Base-by-base conservation (phyloP, 2,329 filamentous ascomycete species). In the Colletotrichum navitas region DNA sequence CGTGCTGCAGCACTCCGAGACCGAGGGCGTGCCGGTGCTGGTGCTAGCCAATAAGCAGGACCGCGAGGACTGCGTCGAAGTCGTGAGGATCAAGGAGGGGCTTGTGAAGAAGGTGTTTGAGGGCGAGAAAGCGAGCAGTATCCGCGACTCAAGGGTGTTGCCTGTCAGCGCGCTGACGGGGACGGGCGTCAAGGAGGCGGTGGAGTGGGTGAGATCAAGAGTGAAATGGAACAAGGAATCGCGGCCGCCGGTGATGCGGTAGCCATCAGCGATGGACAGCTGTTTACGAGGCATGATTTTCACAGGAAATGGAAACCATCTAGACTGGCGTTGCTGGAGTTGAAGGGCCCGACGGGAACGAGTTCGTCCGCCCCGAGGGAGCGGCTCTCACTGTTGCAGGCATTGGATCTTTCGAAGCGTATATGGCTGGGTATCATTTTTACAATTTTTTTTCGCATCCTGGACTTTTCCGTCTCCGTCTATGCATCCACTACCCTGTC, bases 11-110 rank as follows among this genome's bases (percentile, higher is more conserved):
- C 91, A 95, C 81, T 90, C 92, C 52, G 94, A 97, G 78, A 93
- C 95, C 2, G 93, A 94, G 76, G 95, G 96, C 16, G 94, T 99
- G 73, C 96, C 96, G 29, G 87, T 99, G 66, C 84, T 99, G 67
- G 93, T 99, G 60, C 84, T 99, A 75, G 96, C 96, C 73, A 99
- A 99, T 81, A 99, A 99, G 83, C 96, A 99, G 84, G 96, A 99
- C 81, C 86, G 95, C 2, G 96, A 99, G 82, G 96, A 98, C 82
- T 98, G 95, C 76, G 93, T 98, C 63, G 96, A 99, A 86, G 96
- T 98, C 2, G 95, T 98, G 72, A 87, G 94, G 75, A 98, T 99
- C 79, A 99, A 99, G 83, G 96, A 99, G 81, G 96, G 95, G 0
- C 86, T 98, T 66, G 95, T 99, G 63, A 92, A 97, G 83, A 94